Conservation (phyloP, 176 grass and related monocot genomes). For the Oryza rufipogon region DNA sequence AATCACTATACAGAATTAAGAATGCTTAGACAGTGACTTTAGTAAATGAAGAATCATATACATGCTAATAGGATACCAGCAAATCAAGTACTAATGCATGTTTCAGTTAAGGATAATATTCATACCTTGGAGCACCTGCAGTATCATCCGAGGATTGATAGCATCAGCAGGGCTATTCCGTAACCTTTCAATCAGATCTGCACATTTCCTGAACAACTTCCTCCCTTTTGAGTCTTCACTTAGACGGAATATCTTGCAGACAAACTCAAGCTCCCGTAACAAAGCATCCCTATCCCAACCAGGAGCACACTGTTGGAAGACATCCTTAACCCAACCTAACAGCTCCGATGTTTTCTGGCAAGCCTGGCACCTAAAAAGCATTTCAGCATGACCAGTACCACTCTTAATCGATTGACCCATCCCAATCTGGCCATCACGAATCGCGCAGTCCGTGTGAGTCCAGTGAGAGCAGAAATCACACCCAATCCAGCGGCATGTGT, state of each 20-base stretch:
- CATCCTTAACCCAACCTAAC: conserved; percentile 96
- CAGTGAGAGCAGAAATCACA: conserved; percentile 97
- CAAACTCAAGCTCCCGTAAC: conserved; percentile 83
- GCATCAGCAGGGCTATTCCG: conserved; percentile 61
- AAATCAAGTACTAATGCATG: not conserved
- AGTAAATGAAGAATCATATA: not conserved
- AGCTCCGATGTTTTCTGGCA: conserved; percentile 89
- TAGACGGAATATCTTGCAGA: conserved; percentile 89
- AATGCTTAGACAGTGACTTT: not conserved
- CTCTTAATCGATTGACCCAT: conserved; percentile 75
- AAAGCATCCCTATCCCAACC: conserved; percentile 85
- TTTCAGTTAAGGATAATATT: not conserved
- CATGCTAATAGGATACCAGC: not conserved
- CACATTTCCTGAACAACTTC: conserved; percentile 75
- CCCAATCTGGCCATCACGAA: conserved; percentile 74
- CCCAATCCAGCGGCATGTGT: conserved; percentile 97
- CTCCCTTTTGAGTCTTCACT: conserved; percentile 85
- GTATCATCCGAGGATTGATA: conserved; percentile 71
- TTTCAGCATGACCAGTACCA: conserved; percentile 65
- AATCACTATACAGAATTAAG: not conserved
- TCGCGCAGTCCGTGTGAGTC: conserved; percentile 96
- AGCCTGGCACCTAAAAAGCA: conserved; percentile 92
- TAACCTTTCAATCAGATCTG: conserved; percentile 77
- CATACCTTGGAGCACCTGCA: conserved; percentile 81
- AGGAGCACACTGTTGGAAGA: conserved; percentile 94